phyloP scores from a whole-genome alignment of 2,329 filamentous ascomycete genomes.

The Cladosporium colombiae region DNA sequence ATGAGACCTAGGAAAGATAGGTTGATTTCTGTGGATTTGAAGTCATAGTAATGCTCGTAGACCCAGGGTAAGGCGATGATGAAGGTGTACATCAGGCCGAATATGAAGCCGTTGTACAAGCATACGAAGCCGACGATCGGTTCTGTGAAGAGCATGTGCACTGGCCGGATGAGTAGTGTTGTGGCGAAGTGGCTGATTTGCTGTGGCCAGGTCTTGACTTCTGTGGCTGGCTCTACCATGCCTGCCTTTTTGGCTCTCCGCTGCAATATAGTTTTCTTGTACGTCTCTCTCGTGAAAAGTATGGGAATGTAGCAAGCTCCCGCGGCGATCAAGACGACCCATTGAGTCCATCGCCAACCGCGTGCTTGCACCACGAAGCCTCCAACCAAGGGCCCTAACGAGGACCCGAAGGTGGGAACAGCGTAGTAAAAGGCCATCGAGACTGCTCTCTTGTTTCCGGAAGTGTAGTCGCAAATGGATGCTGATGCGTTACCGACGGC shows the following conservation, averaged over 20 bases:
- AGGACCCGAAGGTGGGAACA: constrained; percentile 30
- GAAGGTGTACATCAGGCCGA: constrained; percentile 45
- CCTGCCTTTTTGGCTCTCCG: constrained; percentile 31
- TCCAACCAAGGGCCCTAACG: constrained; percentile 42
- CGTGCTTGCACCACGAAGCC: constrained; percentile 33
- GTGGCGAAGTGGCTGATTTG: constrained; percentile 28
- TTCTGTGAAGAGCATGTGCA: constrained; percentile 44
- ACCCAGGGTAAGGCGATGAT: constrained; percentile 42
- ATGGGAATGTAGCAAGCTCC: constrained; percentile 34
- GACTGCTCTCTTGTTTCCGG: constrained; percentile 31
- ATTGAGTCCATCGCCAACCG: constrained; percentile 41
- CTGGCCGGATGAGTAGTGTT: constrained; percentile 31
- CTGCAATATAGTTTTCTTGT: constrained; percentile 38
- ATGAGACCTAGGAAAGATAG: constrained; percentile 39
- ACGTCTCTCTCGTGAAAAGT: constrained; percentile 34
- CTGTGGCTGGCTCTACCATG: constrained; percentile 23
- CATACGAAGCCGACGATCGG: constrained; percentile 45
- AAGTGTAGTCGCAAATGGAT: constrained; percentile 37
- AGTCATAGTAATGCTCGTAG: constrained; percentile 34
- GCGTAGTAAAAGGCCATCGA: constrained; percentile 30
- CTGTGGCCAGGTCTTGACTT: background rate
- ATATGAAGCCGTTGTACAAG: constrained; percentile 45
- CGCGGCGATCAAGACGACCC: constrained; percentile 36
- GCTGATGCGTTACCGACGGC: constrained; percentile 35
- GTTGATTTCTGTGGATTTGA: constrained; percentile 32